Evolutionary conservation across 208 protist species (phyloP).

Genomic region (Acanthamoeba quina): DNA sequence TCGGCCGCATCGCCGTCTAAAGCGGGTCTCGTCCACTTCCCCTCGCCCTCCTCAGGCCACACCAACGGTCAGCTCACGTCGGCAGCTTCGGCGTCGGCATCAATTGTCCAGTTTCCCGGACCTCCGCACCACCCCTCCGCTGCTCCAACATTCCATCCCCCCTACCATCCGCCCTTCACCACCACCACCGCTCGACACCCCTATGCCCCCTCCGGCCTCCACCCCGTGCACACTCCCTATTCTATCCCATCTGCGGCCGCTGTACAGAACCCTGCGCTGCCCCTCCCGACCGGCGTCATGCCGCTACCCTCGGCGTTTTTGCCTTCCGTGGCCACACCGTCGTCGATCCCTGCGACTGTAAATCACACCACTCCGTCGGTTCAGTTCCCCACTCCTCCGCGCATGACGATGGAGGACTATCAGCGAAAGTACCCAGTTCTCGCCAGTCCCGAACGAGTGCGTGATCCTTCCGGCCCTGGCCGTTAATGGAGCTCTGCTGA

Average conservation of each 20-base stretch:
- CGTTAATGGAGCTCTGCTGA: no score
- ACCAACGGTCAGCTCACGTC: neutral
- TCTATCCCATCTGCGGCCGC: neutral
- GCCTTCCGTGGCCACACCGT: neutral
- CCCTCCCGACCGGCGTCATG: neutral
- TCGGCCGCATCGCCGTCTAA: neutral
- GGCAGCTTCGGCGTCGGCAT: neutral
- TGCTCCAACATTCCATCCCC: neutral
- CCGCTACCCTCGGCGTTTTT: neutral
- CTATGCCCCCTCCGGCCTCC: neutral
- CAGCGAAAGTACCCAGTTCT: conserved; percentile 39
- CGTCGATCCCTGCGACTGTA: neutral
- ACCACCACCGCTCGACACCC: neutral
- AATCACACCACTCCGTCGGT: neutral
- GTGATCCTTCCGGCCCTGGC: neutral
- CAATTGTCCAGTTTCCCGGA: neutral
- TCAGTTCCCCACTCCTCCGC: neutral
- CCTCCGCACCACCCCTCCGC: neutral
- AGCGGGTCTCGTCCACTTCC: neutral
- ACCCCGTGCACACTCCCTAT: neutral
- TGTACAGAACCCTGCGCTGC: neutral
- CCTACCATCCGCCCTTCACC: neutral
- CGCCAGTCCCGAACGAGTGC: conserved; percentile 42
- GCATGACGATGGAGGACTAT: conserved; percentile 45
- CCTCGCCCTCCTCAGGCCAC: neutral